Percentiles rank a stretch among this genome's conserved stretches.
These are phyloP conservation scores for Plasmodium malariae DNA, from an alignment of 169 alveolate genomes.

Conservation along the genomic window DNA sequence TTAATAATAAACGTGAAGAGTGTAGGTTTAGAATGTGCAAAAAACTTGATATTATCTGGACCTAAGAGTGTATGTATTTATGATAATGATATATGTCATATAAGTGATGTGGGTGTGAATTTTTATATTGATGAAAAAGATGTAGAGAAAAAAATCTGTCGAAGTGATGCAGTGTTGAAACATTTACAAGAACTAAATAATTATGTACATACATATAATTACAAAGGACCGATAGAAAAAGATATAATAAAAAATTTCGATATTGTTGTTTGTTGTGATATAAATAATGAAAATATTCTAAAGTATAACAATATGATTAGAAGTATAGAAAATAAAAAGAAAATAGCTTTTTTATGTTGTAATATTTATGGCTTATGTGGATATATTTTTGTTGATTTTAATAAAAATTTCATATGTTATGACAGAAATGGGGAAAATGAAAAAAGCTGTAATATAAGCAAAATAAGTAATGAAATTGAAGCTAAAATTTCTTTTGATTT, in stretches of 20 bases:
- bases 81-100: constrained; percentile 90
- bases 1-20: constrained; percentile 97
- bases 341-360: constrained; percentile 89
- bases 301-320: constrained; percentile 83
- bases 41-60: constrained; percentile 97
- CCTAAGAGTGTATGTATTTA: constrained; percentile 93
- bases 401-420: constrained; percentile 90
- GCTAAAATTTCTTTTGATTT: constrained; percentile 63
- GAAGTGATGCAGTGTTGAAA: constrained; percentile 95
- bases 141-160: constrained; percentile 91
- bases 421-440: constrained; percentile 92
- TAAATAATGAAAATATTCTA: constrained; percentile 71
- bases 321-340: constrained; percentile 74
- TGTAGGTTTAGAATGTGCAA: constrained; percentile 93
- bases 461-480: constrained; percentile 83
- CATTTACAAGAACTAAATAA: constrained; percentile 80
- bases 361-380: constrained; percentile 95
- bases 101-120: constrained; percentile 95
- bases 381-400: constrained; percentile 97
- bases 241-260: constrained; percentile 85
- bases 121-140: constrained; percentile 93
- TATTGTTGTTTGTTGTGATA: constrained; percentile 88
- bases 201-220: constrained; percentile 76
- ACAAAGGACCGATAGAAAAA: constrained; percentile 35
- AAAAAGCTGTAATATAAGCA: constrained; percentile 88